These are phyloP conservation scores for Boletellus sp. DNA, from an alignment of 768 basidiomycete species.

Conservation along the genomic window DNA sequence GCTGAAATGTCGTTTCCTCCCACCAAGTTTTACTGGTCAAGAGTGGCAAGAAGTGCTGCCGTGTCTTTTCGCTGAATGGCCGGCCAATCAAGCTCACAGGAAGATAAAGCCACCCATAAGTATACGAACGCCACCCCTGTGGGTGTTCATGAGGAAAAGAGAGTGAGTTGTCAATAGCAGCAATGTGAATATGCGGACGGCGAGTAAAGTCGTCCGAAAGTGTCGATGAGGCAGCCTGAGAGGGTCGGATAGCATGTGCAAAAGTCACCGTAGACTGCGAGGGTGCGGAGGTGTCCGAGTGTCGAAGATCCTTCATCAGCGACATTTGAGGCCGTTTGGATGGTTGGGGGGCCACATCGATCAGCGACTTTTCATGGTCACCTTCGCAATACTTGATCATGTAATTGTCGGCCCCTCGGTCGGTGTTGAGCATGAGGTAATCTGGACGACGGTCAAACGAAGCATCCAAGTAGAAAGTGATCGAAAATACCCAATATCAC, in stretches of 20 bases:
- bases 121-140: constrained; percentile 72
- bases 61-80: constrained; percentile 80
- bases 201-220: constrained; percentile 44
- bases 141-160: constrained; percentile 93
- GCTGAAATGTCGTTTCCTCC: constrained; percentile 78
- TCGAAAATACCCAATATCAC: constrained; percentile 67
- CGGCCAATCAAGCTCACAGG: constrained; percentile 82
- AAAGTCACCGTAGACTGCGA: constrained; percentile 40
- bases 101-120: constrained; percentile 85
- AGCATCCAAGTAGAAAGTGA: background rate
- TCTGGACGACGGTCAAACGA: constrained; percentile 40
- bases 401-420: constrained; percentile 82
- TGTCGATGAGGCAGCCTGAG: constrained; percentile 35
- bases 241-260: constrained; percentile 36
- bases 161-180: constrained; percentile 90
- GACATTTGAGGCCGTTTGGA: constrained; percentile 67
- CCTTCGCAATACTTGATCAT: constrained; percentile 91
- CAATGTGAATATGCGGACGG: constrained; percentile 82
- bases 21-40: constrained; percentile 86
- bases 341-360: constrained; percentile 75
- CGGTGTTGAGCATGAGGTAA: constrained; percentile 91
- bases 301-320: constrained; percentile 65
- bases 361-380: constrained; percentile 70
- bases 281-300: constrained; percentile 37
- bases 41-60: constrained; percentile 77